These are phyloP conservation scores for Teunomyces barrocoloradensis DNA, from an alignment of 805 yeast species.

Conservation along the genomic window DNA sequence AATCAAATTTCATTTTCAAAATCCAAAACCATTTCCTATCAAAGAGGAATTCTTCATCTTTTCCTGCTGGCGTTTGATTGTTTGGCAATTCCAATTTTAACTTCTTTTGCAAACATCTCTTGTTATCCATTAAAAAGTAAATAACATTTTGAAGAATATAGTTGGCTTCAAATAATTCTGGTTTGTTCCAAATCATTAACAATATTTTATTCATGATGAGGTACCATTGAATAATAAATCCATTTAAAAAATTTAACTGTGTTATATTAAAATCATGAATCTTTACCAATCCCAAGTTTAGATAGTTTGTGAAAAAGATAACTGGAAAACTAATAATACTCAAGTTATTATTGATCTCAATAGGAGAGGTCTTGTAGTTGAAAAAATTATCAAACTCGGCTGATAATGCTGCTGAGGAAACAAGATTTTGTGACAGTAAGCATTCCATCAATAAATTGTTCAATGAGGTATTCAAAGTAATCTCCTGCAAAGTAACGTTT, in stretches of 20 bases:
- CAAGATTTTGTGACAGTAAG: conserved; percentile 11
- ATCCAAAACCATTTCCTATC: conserved; percentile 27
- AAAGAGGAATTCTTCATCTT: conserved; percentile 20
- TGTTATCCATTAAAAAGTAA: conserved; percentile 45
- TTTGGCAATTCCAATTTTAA: conserved; percentile 4
- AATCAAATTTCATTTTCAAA: conserved; percentile 20
- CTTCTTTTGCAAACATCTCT: conserved; percentile 7
- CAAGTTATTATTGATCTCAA: conserved; percentile 46
- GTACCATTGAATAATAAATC: conserved; percentile 45
- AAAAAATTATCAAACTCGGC: conserved; percentile 14
- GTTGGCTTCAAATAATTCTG: conserved; percentile 17
- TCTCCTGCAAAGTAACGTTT: conserved; percentile 47
- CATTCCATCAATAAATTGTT: conserved; percentile 15
- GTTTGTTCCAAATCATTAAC: conserved; percentile 21
- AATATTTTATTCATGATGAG: conserved; percentile 44
- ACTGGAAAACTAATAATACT: conserved; percentile 53
- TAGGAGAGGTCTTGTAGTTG: conserved; percentile 11
- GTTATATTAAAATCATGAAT: conserved; percentile 23
- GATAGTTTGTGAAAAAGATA: conserved; percentile 35
- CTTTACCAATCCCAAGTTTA: conserved; percentile 22
- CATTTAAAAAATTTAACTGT: conserved; percentile 30
- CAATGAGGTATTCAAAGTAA: conserved; percentile 24
- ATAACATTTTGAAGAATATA: conserved; percentile 47
- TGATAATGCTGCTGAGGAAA: conserved; percentile 10
- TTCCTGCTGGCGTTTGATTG: not conserved